Evolutionary conservation across 225 moss, liverwort and hornwort species (phyloP).

Genomic region (Bryum argenteum): DNA sequence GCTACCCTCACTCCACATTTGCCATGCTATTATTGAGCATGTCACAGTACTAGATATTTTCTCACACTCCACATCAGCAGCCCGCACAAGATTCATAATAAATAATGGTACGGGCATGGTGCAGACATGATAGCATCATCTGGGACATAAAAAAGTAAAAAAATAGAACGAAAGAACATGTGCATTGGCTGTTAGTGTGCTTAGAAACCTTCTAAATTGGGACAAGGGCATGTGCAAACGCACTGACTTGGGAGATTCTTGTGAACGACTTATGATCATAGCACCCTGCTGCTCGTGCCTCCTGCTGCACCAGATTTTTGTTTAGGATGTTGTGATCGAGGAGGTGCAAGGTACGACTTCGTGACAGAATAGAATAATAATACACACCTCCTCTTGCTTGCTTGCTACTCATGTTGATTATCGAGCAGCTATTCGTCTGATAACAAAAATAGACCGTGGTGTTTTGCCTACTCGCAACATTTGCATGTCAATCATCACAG

Average conservation of each 20-base stretch:
- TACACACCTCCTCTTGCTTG: not conserved
- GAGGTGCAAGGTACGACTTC: not conserved
- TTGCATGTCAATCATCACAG: slow-evolving; percentile 19
- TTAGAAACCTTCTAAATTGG: slow-evolving; percentile 6
- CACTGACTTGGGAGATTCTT: slow-evolving; percentile 4
- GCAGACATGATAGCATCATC: no score
- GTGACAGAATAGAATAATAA: not conserved
- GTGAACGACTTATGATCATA: no score
- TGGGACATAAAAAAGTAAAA: no score
- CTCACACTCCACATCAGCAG: no score
- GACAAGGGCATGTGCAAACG: slow-evolving; percentile 13
- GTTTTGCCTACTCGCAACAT: slow-evolving; percentile 23
- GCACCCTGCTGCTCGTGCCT: not conserved
- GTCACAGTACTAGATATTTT: no score
- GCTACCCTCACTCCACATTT: no score
- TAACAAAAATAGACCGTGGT: not conserved
- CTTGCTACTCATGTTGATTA: not conserved
- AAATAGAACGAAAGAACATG: not conserved
- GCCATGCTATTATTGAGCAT: no score
- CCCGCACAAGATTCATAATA: no score
- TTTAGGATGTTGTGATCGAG: not conserved
- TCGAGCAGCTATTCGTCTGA: not conserved
- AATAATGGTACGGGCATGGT: no score
- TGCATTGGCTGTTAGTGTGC: not conserved
- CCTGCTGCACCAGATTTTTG: slow-evolving; percentile 5